Evolutionary conservation across 1,284 basidiomycete species (phyloP), one percentile per base, ranked within the genome.

Genomic region (Trichosporon ovoides): DNA sequence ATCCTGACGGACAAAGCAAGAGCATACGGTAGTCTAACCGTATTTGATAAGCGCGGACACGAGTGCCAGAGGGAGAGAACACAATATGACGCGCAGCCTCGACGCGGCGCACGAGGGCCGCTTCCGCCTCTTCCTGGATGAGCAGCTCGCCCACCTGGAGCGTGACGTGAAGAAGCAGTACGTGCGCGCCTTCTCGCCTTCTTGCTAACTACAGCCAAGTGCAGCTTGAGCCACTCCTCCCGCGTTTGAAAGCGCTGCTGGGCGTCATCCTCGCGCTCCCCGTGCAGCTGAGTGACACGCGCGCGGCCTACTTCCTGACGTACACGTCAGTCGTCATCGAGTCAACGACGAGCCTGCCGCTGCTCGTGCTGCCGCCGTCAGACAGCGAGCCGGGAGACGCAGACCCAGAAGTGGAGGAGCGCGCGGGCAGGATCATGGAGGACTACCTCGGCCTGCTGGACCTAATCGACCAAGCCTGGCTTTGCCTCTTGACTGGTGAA

Each of bases 151-250:
- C 3, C 28, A 34, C 2, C 61, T 72, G 6, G 71, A 72, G 51
- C 59, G 72, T 38, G 68, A 71, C 38, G 64, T 65, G 55, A 56
- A 64, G 14, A 74, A 72, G 43, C 59, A 61, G 72, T 71, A 38
- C 52, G 68, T 62, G 9, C 2, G 18, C 3, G 5, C 18, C 37
- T 50, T 2, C n/a, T 33, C 12, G 16, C 5, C 3, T 24, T 14
- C n/a, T 20, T 6, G 31, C 33, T 14, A 14, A n/a, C 18, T n/a
- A 11, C 14, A 33, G 50, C 38, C 28, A 16, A 11, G 57, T 71
- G 69, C 38, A 57, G 63, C n/a, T 64, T 68, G 20, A 54, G 50
- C 11, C 57, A 1, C 63, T 72, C 2, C 16, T 71, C 3, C 19
- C 24, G 6, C 63, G 69, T 11, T 62, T 74, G 2, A 18, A 20